Base-by-base conservation (phyloP, 495 filamentous ascomycete species). In the Daldinia decipiens region DNA sequence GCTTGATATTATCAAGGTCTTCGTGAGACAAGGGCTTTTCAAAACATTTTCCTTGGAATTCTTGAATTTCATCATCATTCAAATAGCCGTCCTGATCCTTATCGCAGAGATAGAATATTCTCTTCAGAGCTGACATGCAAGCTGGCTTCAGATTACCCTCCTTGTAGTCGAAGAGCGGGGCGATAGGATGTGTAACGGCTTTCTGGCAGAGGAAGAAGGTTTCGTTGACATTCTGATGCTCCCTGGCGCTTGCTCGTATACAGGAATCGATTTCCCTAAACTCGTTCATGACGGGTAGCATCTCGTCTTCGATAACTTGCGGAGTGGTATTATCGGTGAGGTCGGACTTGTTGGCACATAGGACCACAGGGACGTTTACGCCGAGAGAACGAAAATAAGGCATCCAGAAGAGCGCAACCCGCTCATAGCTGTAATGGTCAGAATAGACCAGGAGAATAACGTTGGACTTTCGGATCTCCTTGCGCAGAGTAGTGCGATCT, bases 251-350 rank as follows among this genome's bases (percentile, higher is more conserved):
- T 1, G 94, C 93, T 54, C 95, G 88, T 77, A 99, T 97, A 79
- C 95, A 98, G 1, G 94, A 96, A 74, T 99, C 95, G 53, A 99
- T 97, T 80, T 99, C 95, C 77, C 97, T 95, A 84, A 98, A 99
- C 79, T 99, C 95, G 47, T 91, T 88, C 95, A 99, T 98, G 70
- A 98, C 89, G 3, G 95, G 96, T 56, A 99, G 83, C 96, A 99
- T 99, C 82, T 99, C 95, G 75, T 98, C 94, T 74, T 95, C 91
- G 11, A 97, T 86, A 12, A 97, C 91, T 76, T 96, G 91, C 0
- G 91, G 82, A 56, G 91, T 93, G 58, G 82, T 89, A 47, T 89
- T 89, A 73, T 87, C 87, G 7, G 87, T 87, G 38, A 97, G 85
- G 74, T 99, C 95, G 19, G 93, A 91, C 79, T 99, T 99, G 83